These are phyloP conservation scores for Leccinellum rugosiceps DNA, from an alignment of 768 basidiomycete species.

Conservation along the genomic window DNA sequence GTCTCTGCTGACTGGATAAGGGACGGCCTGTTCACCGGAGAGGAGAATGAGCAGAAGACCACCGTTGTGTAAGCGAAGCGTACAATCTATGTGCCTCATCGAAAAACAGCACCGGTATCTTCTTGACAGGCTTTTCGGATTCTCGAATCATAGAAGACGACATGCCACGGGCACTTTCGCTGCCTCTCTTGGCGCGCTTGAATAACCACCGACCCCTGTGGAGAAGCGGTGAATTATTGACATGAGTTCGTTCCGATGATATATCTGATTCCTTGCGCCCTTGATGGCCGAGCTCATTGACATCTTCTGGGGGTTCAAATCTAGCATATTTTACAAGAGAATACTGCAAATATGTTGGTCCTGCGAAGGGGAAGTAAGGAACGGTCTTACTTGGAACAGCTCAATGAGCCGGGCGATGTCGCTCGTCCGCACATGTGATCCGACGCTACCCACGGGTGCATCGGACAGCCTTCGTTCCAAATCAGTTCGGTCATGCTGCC, in stretches of 20 bases:
- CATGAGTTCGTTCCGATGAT: slow-evolving; percentile 44
- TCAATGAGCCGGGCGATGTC: slow-evolving; percentile 85
- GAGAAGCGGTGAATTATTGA: slow-evolving; percentile 32
- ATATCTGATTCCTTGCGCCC: slow-evolving; percentile 29
- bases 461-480: slow-evolving; percentile 63
- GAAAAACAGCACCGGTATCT: slow-evolving; percentile 76
- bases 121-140: slow-evolving; percentile 48
- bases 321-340: slow-evolving; percentile 72
- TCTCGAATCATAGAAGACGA: slow-evolving; percentile 32
- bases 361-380: neutral
- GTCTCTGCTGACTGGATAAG: slow-evolving; percentile 75
- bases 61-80: slow-evolving; percentile 17
- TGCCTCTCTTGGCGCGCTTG: slow-evolving; percentile 24
- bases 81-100: slow-evolving; percentile 86
- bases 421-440: slow-evolving; percentile 62
- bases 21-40: slow-evolving; percentile 49
- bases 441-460: slow-evolving; percentile 37
- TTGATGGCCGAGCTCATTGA: slow-evolving; percentile 18
- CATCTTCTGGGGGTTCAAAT: slow-evolving; percentile 47
- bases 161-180: slow-evolving; percentile 30
- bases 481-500: slow-evolving; percentile 70
- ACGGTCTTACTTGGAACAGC: slow-evolving; percentile 59
- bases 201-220: slow-evolving; percentile 29
- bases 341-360: slow-evolving; percentile 38
- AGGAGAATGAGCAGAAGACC: neutral